Base-by-base conservation (phyloP, 2,329 filamentous ascomycete species). In the Botryotinia globosa region DNA sequence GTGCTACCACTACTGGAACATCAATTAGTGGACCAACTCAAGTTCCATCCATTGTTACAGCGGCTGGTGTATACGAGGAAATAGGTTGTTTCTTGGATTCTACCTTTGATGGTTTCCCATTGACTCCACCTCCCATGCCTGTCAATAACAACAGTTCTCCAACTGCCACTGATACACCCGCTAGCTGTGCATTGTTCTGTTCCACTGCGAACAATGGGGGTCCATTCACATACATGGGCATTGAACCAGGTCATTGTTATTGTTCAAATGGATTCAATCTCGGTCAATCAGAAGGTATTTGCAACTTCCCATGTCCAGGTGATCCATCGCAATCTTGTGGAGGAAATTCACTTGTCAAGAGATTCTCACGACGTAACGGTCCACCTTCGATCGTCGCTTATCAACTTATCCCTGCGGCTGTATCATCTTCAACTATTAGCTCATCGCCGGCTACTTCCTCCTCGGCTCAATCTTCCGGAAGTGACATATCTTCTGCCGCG, bases 161-260 rank as follows among this genome's bases (percentile, higher is more conserved):
- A 22, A 42, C 51, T 6, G 54, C 45, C 6, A 25, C 44, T 69
- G 51, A 59, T n/a, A 61, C 66, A 16, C 37, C 66, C 2, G n/a
- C 12, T 29, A 56, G 39, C 39, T 69, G 66, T 18, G 66, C 39
- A 69, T 42, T 32, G 20, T 69, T 58, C 22, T 69, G 66, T 59
- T 69, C 51, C 16, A 69, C 66, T 9, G 37, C 48, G 6, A 25
- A 69, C 7, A 37, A 69, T 44, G 66, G 66, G 25, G 51, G 7
- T 20, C 8, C 51, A 44, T 71, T 65, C 4, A n/a, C 29, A 25
- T 71, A 44, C 37, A 64, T 64, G 32, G 44, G 62, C 14, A 56
- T 71, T 29, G 59, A 71, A 10, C 69, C 69, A 34, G 61, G 37
- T 1, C 69, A 56, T 18, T 71, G 69, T 44, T 71, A 61, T 42